Conservation (phyloP, 2,329 filamentous ascomycete genomes). For the Cadophora sp. region DNA sequence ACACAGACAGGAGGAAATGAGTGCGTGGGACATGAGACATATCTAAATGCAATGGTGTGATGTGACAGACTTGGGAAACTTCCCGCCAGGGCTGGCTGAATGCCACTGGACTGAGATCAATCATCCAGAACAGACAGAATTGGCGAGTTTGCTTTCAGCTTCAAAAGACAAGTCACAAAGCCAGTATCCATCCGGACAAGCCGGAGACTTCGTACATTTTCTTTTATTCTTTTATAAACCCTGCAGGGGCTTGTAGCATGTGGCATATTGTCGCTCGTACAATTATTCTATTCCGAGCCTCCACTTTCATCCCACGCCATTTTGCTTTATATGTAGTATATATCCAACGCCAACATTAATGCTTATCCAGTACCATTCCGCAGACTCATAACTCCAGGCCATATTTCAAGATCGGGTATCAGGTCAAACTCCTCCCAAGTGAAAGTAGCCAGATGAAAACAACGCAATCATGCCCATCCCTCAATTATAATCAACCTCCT, state of each 20-base stretch:
- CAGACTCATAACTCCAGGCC: not conserved
- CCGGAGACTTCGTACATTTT: not conserved
- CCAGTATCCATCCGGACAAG: too few relatives aligned
- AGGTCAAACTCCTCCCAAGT: not conserved
- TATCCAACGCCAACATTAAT: constrained; percentile 8
- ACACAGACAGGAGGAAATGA: not conserved
- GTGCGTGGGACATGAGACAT: not conserved
- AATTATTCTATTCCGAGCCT: not conserved
- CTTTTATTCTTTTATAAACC: not conserved
- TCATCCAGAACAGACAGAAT: too few relatives aligned
- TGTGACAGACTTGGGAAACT: not conserved
- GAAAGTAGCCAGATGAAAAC: not conserved
- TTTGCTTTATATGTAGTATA: not conserved
- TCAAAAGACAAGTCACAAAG: not conserved
- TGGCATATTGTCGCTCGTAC: not conserved
- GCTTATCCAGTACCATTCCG: not conserved
- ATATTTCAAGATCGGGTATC: constrained; percentile 6
- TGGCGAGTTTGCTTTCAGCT: not conserved
- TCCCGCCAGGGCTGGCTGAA: not conserved
- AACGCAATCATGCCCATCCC: not conserved
- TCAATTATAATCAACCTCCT: constrained; percentile 28
- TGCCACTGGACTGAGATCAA: not conserved
- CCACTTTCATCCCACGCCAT: not conserved
- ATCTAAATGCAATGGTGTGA: too few relatives aligned
- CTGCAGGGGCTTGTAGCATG: not conserved